These are phyloP conservation scores for Quercus mongolica DNA, from an alignment of 306 rosid species.

Conservation along the genomic window DNA sequence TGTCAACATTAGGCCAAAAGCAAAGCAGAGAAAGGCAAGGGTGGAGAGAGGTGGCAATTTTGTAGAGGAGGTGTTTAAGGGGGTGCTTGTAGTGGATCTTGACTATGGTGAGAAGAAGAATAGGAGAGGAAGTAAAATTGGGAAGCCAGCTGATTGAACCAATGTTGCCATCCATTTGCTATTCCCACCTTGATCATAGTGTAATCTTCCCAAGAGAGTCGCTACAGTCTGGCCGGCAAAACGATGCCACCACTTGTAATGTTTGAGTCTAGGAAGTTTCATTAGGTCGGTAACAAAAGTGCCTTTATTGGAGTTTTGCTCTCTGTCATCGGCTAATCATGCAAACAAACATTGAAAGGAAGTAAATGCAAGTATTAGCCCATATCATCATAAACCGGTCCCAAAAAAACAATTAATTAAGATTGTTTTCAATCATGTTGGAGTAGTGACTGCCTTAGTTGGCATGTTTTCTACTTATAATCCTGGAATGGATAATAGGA, in stretches of 20 bases:
- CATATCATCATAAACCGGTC: no score
- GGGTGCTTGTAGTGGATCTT: not conserved
- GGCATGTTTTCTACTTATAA: not conserved
- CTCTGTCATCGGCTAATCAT: conserved; percentile 19
- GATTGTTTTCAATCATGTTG: not conserved
- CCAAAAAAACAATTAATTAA: no score
- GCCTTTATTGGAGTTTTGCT: conserved; percentile 5
- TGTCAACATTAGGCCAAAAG: no score
- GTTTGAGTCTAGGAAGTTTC: no score
- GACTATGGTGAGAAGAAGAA: conserved; percentile 12
- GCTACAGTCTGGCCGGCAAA: conserved; percentile 49
- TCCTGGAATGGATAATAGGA: not conserved
- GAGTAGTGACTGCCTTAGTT: not conserved
- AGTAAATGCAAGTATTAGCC: no score
- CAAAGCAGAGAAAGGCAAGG: no score
- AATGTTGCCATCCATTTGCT: conserved; percentile 75
- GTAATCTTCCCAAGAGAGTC: conserved; percentile 47
- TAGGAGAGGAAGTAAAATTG: conserved; percentile 45
- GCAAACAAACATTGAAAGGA: not conserved
- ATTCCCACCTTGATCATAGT: conserved; percentile 60
- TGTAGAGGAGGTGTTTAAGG: conserved; percentile 11
- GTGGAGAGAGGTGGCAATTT: not conserved
- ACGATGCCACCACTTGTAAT: no score
- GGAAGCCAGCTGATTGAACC: conserved; percentile 70
- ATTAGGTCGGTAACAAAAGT: not conserved